Evolutionary conservation across 768 basidiomycete genomes (phyloP).

Genomic region (Tulasnella sp.): DNA sequence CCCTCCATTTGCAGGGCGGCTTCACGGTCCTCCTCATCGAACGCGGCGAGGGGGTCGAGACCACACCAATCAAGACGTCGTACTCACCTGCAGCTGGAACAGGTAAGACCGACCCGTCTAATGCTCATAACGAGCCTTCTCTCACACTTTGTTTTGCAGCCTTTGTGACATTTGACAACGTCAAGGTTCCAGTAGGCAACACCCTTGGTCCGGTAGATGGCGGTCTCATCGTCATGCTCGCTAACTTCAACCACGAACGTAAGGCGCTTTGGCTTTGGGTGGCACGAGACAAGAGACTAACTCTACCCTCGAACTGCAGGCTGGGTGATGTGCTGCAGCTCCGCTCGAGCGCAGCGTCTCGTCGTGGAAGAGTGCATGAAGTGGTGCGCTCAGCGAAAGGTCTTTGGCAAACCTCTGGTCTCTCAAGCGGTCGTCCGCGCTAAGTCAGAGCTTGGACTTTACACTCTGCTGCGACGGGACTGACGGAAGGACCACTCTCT

Average conservation of each 20-base stretch:
- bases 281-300: neutral
- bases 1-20: slow-evolving; percentile 47
- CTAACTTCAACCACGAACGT: slow-evolving; percentile 91
- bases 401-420: slow-evolving; percentile 72
- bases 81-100: slow-evolving; percentile 89
- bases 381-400: slow-evolving; percentile 87
- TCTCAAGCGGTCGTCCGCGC: slow-evolving; percentile 82
- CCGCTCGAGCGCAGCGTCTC: slow-evolving; percentile 59
- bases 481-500: neutral
- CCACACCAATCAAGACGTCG: slow-evolving; percentile 82
- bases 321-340: slow-evolving; percentile 83
- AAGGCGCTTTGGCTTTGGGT: neutral
- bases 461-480: slow-evolving; percentile 9
- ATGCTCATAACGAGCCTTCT: slow-evolving; percentile 37
- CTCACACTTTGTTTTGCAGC: slow-evolving; percentile 37
- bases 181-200: slow-evolving; percentile 81
- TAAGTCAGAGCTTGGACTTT: slow-evolving; percentile 45
- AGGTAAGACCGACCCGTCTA: neutral
- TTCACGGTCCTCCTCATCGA: slow-evolving; percentile 86
- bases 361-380: slow-evolving; percentile 82
- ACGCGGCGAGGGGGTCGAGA: slow-evolving; percentile 75
- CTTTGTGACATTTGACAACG: slow-evolving; percentile 78
- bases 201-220: slow-evolving; percentile 76
- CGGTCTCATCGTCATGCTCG: slow-evolving; percentile 61
- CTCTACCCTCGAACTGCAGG: slow-evolving; percentile 34